Evolutionary conservation across 352 stramenopile genomes (phyloP).

Genomic region (Elongisporangium anandrum): DNA sequence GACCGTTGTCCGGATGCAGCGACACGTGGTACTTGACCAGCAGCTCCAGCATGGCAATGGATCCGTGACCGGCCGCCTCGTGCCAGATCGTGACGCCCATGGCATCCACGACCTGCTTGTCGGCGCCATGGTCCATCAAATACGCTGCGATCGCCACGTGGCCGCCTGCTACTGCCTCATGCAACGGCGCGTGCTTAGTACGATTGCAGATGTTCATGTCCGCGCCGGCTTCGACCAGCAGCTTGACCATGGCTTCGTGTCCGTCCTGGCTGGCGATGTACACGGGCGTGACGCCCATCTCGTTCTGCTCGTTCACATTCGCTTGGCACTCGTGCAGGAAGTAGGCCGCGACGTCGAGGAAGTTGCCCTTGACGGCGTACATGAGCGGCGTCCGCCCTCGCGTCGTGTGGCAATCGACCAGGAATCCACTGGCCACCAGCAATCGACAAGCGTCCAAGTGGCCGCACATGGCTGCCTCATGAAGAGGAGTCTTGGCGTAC

Average conservation of each 20-base stretch:
- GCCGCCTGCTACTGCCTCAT: slow-evolving; percentile 61
- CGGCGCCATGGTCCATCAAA: slow-evolving; percentile 51
- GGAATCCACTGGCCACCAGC: slow-evolving; percentile 50
- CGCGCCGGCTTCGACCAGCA: slow-evolving; percentile 35
- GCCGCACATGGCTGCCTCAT: slow-evolving; percentile 67
- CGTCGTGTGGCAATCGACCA: slow-evolving; percentile 79
- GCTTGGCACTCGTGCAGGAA: slow-evolving; percentile 40
- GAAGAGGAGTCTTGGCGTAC: slow-evolving; percentile 66
- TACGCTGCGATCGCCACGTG: slow-evolving; percentile 38
- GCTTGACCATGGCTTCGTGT: slow-evolving; percentile 34
- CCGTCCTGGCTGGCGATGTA: slow-evolving; percentile 64
- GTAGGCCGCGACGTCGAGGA: slow-evolving; percentile 39
- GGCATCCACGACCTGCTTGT: slow-evolving; percentile 61
- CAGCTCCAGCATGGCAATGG: slow-evolving; percentile 52
- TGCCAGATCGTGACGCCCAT: slow-evolving; percentile 84
- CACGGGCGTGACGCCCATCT: slow-evolving; percentile 72
- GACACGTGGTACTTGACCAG: slow-evolving; percentile 47
- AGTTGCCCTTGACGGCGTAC: slow-evolving; percentile 67
- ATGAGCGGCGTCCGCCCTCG: slow-evolving; percentile 69
- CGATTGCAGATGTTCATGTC: slow-evolving; percentile 60
- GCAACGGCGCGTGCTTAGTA: slow-evolving; percentile 58
- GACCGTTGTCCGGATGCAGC: slow-evolving; percentile 23
- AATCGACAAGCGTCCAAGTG: slow-evolving; percentile 44
- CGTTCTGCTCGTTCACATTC: slow-evolving; percentile 72
- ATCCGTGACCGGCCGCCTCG: slow-evolving; percentile 61